Conservation (phyloP, 2,329 filamentous ascomycete genomes). For the Talaromyces sp. region DNA sequence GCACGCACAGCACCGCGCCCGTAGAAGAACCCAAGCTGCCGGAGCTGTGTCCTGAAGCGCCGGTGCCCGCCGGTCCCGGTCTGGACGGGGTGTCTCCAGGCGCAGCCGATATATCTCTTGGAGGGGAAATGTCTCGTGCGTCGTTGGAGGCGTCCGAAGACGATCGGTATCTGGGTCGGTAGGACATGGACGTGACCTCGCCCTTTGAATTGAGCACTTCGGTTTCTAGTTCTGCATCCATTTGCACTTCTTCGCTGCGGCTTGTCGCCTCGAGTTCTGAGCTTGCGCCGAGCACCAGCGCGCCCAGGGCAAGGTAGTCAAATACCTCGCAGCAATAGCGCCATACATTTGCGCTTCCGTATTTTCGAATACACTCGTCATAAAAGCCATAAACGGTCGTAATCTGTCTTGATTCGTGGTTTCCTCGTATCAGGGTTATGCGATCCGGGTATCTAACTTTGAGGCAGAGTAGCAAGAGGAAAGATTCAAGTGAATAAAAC, state of each 20-base stretch:
- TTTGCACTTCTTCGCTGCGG: constrained; percentile 43
- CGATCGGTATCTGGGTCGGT: constrained; percentile 26
- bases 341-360: constrained; percentile 95
- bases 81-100: constrained; percentile 42
- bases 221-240: constrained; percentile 76
- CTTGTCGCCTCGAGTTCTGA: constrained; percentile 57
- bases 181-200: constrained; percentile 60
- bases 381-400: constrained; percentile 98
- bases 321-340: constrained; percentile 96
- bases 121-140: constrained; percentile 32
- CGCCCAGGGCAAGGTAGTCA: constrained; percentile 88
- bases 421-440: constrained; percentile 91
- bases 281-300: constrained; percentile 80
- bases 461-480: constrained; percentile 87
- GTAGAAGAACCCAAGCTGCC: constrained; percentile 46
- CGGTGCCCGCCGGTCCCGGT: constrained; percentile 71
- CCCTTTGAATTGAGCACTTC: constrained; percentile 85
- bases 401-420: constrained; percentile 94
- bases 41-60: constrained; percentile 64
- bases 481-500: constrained; percentile 96
- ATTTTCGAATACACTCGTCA: constrained; percentile 93
- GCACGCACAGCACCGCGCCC: constrained; percentile 88
- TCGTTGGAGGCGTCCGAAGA: constrained; percentile 30
- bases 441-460: constrained; percentile 97
- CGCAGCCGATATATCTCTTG: constrained; percentile 38